Percentiles rank a stretch among this genome's conserved stretches.
phyloP scores from a whole-genome alignment of 2,329 filamentous ascomycete genomes.

The Arthrobotrys conoides region DNA sequence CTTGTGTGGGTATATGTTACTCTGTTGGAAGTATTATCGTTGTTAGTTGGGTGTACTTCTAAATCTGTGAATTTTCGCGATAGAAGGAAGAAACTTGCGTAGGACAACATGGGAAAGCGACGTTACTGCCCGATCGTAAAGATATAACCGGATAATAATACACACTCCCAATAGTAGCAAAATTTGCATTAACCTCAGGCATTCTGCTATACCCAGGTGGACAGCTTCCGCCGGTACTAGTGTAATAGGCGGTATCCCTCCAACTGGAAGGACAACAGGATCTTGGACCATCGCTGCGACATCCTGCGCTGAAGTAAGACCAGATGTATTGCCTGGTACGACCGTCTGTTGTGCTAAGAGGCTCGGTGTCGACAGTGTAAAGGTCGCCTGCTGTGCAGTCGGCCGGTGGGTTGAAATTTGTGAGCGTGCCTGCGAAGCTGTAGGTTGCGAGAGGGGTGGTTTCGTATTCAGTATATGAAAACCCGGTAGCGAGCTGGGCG shows the following conservation, averaged over 20 bases:
- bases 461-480: neutral
- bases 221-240: conserved; percentile 3
- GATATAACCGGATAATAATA: conserved; percentile 17
- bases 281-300: neutral
- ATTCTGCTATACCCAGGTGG: conserved; percentile 33
- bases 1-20: neutral
- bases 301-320: conserved; percentile 28
- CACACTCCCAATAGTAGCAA: neutral
- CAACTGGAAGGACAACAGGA: conserved; percentile 29
- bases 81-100: conserved; percentile 27
- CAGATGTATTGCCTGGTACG: neutral
- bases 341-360: too few relatives aligned
- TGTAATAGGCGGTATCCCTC: conserved; percentile 18
- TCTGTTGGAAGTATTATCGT: neutral
- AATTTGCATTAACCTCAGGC: neutral
- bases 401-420: conserved; percentile 19
- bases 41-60: too few relatives aligned
- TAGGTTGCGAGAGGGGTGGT: conserved; percentile 20
- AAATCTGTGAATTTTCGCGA: too few relatives aligned
- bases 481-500: conserved; percentile 30
- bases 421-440: neutral
- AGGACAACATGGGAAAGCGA: conserved; percentile 29
- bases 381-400: conserved; percentile 3
- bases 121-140: neutral
- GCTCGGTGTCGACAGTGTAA: neutral